Evolutionary conservation across 2,329 filamentous ascomycete genomes (phyloP).

Genomic region (Dendrostoma leiphaemia): DNA sequence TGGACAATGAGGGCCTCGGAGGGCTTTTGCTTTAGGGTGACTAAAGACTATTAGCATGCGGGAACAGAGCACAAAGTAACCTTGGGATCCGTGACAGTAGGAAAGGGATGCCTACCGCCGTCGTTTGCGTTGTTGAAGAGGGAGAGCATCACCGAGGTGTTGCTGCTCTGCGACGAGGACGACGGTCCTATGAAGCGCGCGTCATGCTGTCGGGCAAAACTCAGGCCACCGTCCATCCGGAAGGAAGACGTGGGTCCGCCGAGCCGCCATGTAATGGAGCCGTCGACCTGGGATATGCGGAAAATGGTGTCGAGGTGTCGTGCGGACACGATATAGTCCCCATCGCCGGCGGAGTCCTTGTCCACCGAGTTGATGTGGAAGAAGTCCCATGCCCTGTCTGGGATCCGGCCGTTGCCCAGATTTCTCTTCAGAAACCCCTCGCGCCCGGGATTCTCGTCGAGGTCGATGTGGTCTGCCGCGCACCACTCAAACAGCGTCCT

Average conservation of each 20-base stretch:
- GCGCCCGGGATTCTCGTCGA: background rate
- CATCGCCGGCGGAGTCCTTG: conserved; percentile 43
- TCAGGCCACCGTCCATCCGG: background rate
- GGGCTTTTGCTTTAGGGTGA: conserved; percentile 8
- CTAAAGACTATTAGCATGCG: no score
- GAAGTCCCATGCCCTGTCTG: conserved; percentile 43
- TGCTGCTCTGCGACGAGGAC: conserved; percentile 31
- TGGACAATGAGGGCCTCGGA: conserved; percentile 17
- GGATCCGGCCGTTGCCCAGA: conserved; percentile 7
- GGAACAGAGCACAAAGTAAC: no score
- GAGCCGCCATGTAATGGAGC: conserved; percentile 44
- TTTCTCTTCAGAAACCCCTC: background rate
- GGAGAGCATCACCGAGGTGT: no score
- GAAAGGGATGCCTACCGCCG: conserved; percentile 20
- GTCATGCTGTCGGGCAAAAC: conserved; percentile 45
- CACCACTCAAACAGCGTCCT: conserved; percentile 13
- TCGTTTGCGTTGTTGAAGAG: conserved; percentile 49
- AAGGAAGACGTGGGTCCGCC: conserved; percentile 15
- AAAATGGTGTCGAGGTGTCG: conserved; percentile 46
- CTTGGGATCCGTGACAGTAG: no score
- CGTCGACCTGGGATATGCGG: conserved; percentile 44
- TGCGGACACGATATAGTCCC: conserved; percentile 49
- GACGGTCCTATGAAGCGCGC: conserved; percentile 39
- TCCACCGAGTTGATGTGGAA: conserved; percentile 58
- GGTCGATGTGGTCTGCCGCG: conserved; percentile 6